Base-by-base conservation (phyloP, 1,284 basidiomycete genomes). In the Veloboletus limbatus region DNA sequence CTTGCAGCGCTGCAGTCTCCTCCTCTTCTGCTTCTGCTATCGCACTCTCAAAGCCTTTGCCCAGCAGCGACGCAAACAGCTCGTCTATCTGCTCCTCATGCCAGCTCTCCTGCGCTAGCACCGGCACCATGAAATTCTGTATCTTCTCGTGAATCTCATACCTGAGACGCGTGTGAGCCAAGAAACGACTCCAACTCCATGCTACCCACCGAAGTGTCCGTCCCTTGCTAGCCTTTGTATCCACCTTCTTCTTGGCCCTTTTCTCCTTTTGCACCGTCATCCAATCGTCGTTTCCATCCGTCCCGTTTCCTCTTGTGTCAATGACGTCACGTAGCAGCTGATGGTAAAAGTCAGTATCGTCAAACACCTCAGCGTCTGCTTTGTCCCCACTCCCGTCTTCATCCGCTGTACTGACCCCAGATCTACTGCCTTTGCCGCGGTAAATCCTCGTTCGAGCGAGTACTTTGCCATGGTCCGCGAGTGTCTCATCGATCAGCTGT, bases 31-130 rank as follows among this genome's bases (percentile, higher is more conserved):
- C 53, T 25, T 59, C 56, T 25, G 43, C 44, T 45, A 51, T 52
- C 14, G 65, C 58, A 31, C 61, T 56, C 55, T 77, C 76, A 51
- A 79, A 82, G 13, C 82, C 82, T 58, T 73, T 79, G 3, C 92
- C 92, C 25, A 97, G 74, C 41, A 97, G 67, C 21, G 87, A 91
- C 28, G 82, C 76, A 66, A 97, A 97, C 41, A 97, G 67, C 63
- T 97, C 93, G 62, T 97, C 93, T 49, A 92, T 80, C 70, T 97
- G 93, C 60, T 92, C 90, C 53, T 96, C 92, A 53, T 93, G 89
- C 94, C 94, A 97, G 45, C 70, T 69, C 20, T 76, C 76, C 35
- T 69, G 60, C 2, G 79, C 71, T 6, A 82, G 79, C 5, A 94
- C 81, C 9, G 94, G 93, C 2, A 93, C 89, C 85, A 95, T 95